Evolutionary conservation across 176 grass and related monocot genomes (phyloP).

Genomic region (Hyparrhenia diplandra): DNA sequence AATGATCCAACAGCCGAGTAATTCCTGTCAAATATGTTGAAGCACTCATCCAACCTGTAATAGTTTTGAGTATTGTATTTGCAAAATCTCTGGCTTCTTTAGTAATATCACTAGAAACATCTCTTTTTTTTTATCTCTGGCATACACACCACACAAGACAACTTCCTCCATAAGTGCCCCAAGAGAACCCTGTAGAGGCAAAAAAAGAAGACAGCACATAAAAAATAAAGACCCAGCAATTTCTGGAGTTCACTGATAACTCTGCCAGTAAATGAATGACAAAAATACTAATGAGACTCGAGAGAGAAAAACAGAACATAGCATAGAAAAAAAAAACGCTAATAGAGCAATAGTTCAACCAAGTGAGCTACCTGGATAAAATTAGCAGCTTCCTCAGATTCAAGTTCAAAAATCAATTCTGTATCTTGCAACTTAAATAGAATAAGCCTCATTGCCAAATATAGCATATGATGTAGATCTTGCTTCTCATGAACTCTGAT

Average conservation of each 20-base stretch:
- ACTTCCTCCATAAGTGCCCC: slow-evolving; percentile 78
- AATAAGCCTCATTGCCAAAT: slow-evolving; percentile 63
- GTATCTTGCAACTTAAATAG: slow-evolving; percentile 76
- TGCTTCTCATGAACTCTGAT: slow-evolving; percentile 46
- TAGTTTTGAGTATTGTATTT: slow-evolving; percentile 50
- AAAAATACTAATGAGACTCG: slow-evolving; percentile 1
- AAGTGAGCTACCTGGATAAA: slow-evolving; percentile 64
- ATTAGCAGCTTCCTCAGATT: slow-evolving; percentile 48
- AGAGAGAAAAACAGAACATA: background rate
- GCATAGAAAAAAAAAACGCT: background rate
- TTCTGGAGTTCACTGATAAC: background rate
- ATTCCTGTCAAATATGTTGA: slow-evolving; percentile 77
- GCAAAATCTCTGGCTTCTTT: slow-evolving; percentile 53
- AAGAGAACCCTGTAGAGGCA: slow-evolving; percentile 56
- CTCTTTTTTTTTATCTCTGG: slow-evolving; percentile 49
- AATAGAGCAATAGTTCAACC: slow-evolving; percentile 1
- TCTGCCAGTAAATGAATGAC: slow-evolving; percentile 11
- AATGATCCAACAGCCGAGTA: slow-evolving; percentile 61
- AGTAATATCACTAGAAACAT: slow-evolving; percentile 32
- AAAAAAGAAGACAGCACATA: background rate
- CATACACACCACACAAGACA: slow-evolving; percentile 49
- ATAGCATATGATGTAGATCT: slow-evolving; percentile 37
- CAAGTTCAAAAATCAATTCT: slow-evolving; percentile 72
- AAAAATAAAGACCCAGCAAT: background rate
- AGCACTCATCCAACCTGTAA: slow-evolving; percentile 69